These are phyloP conservation scores for Fagus crenata DNA, from an alignment of 306 rosid species.

Conservation along the genomic window DNA sequence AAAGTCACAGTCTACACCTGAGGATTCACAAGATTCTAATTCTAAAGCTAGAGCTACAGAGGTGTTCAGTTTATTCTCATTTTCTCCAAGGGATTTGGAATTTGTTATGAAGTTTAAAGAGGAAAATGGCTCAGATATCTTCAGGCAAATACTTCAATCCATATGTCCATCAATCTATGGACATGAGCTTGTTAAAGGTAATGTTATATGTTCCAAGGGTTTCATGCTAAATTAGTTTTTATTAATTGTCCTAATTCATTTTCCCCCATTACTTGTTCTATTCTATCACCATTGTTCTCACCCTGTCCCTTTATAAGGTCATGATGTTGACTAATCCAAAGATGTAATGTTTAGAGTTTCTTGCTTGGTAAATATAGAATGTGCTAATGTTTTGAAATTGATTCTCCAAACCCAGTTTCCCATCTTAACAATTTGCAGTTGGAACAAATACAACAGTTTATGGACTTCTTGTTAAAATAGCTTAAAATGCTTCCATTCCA, in stretches of 20 bases:
- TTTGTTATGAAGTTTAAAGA: conserved; percentile 68
- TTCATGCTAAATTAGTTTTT: conserved; percentile 17
- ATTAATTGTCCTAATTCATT: conserved; percentile 2
- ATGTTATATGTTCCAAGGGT: conserved; percentile 13
- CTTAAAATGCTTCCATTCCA: conserved; percentile 4
- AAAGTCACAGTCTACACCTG: conserved; percentile 63
- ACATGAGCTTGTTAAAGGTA: conserved; percentile 98
- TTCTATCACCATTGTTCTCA: conserved; percentile 1
- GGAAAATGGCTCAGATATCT: conserved; percentile 80
- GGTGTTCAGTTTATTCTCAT: conserved; percentile 68
- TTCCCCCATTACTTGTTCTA: not conserved
- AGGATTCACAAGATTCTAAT: conserved; percentile 59
- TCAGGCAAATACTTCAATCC: conserved; percentile 86
- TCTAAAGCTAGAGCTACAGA: conserved; percentile 62
- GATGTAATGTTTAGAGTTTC: conserved; percentile 12
- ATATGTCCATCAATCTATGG: conserved; percentile 96
- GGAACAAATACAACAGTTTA: not conserved
- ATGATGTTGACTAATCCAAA: conserved; percentile 14
- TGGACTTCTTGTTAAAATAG: not conserved
- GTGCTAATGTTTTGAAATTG: conserved; percentile 3
- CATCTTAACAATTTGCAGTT: not conserved
- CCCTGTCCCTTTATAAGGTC: conserved; percentile 7
- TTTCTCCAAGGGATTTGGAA: conserved; percentile 87
- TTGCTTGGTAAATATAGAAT: conserved; percentile 18
- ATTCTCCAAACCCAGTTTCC: conserved; percentile 8